phyloP scores from a whole-genome alignment of 2,329 filamentous ascomycete genomes.

The Blastomyces gilchristii region DNA sequence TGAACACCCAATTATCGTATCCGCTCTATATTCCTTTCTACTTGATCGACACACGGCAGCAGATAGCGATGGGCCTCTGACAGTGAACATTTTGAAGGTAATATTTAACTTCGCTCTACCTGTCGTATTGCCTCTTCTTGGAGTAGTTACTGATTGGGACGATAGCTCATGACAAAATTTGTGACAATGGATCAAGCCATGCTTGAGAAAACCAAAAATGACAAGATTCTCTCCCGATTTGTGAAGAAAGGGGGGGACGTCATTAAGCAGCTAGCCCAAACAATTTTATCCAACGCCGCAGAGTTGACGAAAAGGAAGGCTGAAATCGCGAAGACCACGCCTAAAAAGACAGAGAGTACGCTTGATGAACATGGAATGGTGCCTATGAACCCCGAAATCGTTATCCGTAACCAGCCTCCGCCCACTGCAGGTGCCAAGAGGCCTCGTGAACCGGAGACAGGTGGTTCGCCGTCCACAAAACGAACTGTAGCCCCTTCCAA shows the following conservation, averaged over 20 bases:
- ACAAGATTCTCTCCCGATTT: conserved; percentile 48
- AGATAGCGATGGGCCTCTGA: conserved; percentile 38
- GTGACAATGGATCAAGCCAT: conserved; percentile 48
- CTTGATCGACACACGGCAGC: conserved; percentile 40
- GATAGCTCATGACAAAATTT: conserved; percentile 45
- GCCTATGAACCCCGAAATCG: conserved; percentile 7
- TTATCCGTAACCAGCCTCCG: conserved; percentile 11
- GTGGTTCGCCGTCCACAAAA: conserved; percentile 30
- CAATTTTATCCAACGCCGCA: conserved; percentile 42
- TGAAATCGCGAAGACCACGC: conserved; percentile 27
- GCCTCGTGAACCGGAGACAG: conserved; percentile 30
- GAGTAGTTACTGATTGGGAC: conserved; percentile 18
- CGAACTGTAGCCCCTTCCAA: conserved; percentile 28
- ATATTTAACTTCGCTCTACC: conserved; percentile 6
- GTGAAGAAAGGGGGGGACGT: conserved; percentile 50
- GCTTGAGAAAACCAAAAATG: conserved; percentile 50
- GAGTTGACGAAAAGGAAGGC: conserved; percentile 37
- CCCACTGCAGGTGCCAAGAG: conserved; percentile 30
- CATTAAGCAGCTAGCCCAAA: conserved; percentile 46
- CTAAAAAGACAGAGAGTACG: conserved; percentile 10
- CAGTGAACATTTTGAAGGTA: conserved; percentile 39
- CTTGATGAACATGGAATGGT: neutral
- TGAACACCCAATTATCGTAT: conserved; percentile 39
- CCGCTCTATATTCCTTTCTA: conserved; percentile 40
- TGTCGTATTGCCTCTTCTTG: neutral